These are phyloP conservation scores for Melaleuca alternifolia DNA, from an alignment of 345 rosid species.

Conservation along the genomic window DNA sequence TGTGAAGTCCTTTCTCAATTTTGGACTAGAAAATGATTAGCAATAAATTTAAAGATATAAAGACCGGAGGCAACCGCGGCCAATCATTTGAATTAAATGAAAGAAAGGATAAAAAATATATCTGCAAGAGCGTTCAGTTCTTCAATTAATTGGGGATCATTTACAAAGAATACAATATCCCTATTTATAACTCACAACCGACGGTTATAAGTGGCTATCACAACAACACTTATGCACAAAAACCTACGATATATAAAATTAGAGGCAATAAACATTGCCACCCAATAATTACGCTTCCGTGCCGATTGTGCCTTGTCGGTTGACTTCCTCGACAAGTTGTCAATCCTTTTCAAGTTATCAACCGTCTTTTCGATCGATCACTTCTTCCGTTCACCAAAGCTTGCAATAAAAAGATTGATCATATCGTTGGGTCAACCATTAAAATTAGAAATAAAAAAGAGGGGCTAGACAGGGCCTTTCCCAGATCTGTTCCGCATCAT, in stretches of 20 bases:
- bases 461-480: background rate
- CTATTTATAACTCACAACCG: too few species aligned
- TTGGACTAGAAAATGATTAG: background rate
- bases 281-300: background rate
- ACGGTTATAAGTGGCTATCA: background rate
- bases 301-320: background rate
- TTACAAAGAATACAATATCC: too few species aligned
- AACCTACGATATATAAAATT: background rate
- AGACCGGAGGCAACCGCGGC: background rate
- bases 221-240: background rate
- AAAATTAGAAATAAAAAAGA: too few species aligned
- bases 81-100: background rate
- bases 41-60: background rate
- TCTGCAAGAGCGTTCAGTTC: too few species aligned
- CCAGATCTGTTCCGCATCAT: background rate
- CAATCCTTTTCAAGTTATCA: background rate
- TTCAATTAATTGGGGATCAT: too few species aligned
- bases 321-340: background rate
- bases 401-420: background rate
- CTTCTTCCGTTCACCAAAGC: background rate
- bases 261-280: too few species aligned
- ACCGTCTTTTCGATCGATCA: too few species aligned
- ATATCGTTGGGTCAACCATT: too few species aligned
- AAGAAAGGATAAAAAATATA: background rate
- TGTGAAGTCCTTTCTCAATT: background rate